Evolutionary conservation across 345 rosid genomes (phyloP).

Genomic region (Crucihimalaya himalaica): DNA sequence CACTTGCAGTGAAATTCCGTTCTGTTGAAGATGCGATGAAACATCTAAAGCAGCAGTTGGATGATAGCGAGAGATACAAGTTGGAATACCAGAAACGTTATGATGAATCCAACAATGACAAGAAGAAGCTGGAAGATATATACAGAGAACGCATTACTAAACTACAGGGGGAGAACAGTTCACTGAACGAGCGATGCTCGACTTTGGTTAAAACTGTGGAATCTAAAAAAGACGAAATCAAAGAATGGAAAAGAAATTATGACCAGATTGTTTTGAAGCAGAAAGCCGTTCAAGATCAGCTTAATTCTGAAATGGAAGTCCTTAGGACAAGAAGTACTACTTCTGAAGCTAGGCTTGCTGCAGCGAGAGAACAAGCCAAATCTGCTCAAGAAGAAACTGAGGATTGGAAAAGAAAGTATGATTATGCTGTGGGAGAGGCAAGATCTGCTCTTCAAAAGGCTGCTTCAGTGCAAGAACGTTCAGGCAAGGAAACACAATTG

Average conservation of each 20-base stretch:
- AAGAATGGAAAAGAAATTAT: slow-evolving; percentile 77
- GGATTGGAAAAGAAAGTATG: slow-evolving; percentile 96
- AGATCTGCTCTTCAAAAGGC: slow-evolving; percentile 94
- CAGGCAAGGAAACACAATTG: slow-evolving; percentile 71
- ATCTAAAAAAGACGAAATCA: slow-evolving; percentile 66
- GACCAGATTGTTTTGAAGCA: slow-evolving; percentile 67
- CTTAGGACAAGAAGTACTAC: slow-evolving; percentile 84
- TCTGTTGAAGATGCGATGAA: slow-evolving; percentile 83
- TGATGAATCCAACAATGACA: slow-evolving; percentile 92
- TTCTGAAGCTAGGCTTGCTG: slow-evolving; percentile 95
- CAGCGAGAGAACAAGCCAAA: slow-evolving; percentile 83
- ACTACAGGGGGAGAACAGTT: slow-evolving; percentile 73
- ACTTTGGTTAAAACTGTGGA: slow-evolving; percentile 73
- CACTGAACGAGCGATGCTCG: slow-evolving; percentile 80
- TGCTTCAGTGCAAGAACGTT: slow-evolving; percentile 75
- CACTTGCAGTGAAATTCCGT: slow-evolving; percentile 73
- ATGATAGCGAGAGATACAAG: slow-evolving; percentile 82
- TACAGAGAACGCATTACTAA: slow-evolving; percentile 71
- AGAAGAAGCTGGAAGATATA: slow-evolving; percentile 85
- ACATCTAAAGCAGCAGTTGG: slow-evolving; percentile 75
- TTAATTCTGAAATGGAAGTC: slow-evolving; percentile 68
- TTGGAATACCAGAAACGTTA: slow-evolving; percentile 86
- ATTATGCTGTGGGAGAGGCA: slow-evolving; percentile 82
- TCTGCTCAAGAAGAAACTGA: slow-evolving; percentile 91
- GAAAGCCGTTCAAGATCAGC: slow-evolving; percentile 78